Percentiles rank a stretch among this genome's conserved stretches.
These are phyloP conservation scores for Termitomyces sp. DNA, from an alignment of 768 basidiomycete species.

Conservation along the genomic window DNA sequence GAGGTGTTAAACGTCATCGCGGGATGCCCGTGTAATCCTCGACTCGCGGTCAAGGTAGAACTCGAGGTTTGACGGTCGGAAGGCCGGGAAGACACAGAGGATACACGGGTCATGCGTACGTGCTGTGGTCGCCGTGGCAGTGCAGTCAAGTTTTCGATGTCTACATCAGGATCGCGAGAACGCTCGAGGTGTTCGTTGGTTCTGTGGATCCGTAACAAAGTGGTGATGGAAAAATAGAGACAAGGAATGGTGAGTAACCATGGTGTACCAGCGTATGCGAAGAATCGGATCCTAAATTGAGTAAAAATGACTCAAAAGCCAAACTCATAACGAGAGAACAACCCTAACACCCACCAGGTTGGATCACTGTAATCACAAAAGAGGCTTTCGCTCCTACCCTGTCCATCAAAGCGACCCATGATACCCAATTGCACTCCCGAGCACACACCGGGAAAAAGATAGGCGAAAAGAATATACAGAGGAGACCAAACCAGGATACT, in stretches of 20 bases:
- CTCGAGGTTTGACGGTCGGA: conserved; percentile 18
- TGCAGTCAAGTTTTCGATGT: conserved; percentile 11
- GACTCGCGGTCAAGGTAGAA: conserved; percentile 14
- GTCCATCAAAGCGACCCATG: conserved; percentile 29
- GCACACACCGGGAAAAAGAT: conserved; percentile 44
- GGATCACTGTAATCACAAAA: conserved; percentile 58
- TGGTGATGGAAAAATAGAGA: conserved; percentile 40
- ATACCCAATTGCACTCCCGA: conserved; percentile 38
- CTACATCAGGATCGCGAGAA: conserved; percentile 25
- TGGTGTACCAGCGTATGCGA: conserved; percentile 59
- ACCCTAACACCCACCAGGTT: conserved; percentile 40
- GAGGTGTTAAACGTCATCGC: conserved; percentile 9
- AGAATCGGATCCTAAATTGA: conserved; percentile 48
- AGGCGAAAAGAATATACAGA: conserved; percentile 25
- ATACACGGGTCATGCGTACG: conserved; percentile 7
- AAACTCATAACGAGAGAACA: neutral
- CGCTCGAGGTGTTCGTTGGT: conserved; percentile 33
- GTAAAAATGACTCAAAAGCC: neutral
- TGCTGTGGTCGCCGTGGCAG: conserved; percentile 14
- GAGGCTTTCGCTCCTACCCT: conserved; percentile 44
- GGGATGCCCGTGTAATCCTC: conserved; percentile 16
- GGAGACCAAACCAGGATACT: conserved; percentile 49
- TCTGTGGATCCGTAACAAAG: conserved; percentile 30
- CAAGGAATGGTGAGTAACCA: conserved; percentile 48
- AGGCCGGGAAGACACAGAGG: conserved; percentile 8